Evolutionary conservation across 176 grass and related monocot genomes (phyloP).

Genomic region (Carex cristatella): DNA sequence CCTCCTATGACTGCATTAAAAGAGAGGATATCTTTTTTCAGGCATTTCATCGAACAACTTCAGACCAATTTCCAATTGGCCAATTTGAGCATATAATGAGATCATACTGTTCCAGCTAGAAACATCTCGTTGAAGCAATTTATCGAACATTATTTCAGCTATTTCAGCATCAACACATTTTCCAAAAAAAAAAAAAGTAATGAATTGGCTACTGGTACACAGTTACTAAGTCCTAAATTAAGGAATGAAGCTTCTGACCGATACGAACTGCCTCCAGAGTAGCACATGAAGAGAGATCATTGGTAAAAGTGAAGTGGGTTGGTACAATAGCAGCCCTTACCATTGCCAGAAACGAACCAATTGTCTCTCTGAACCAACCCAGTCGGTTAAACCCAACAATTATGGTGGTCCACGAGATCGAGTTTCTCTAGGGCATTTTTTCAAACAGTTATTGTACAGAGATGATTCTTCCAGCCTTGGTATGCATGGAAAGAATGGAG

Average conservation of each 20-base stretch:
- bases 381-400: slow-evolving; percentile 62
- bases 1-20: no score
- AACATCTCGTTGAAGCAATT: slow-evolving; percentile 46
- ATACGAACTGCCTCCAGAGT: slow-evolving; percentile 13
- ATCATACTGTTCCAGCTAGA: slow-evolving; percentile 70
- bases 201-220: slow-evolving; percentile 53
- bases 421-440: slow-evolving; percentile 68
- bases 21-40: no score
- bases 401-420: slow-evolving; percentile 72
- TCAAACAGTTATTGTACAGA: slow-evolving; percentile 42
- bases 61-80: slow-evolving; percentile 49
- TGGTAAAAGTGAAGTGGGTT: slow-evolving; percentile 68
- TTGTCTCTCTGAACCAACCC: slow-evolving; percentile 26
- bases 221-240: slow-evolving; percentile 46
- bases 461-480: slow-evolving; percentile 37
- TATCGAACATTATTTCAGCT: slow-evolving; percentile 44
- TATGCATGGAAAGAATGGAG: slow-evolving; percentile 48
- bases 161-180: slow-evolving; percentile 38
- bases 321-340: slow-evolving; percentile 29
- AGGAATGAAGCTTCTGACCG: slow-evolving; percentile 32
- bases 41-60: slow-evolving; percentile 70
- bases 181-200: slow-evolving; percentile 68
- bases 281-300: slow-evolving; percentile 64
- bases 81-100: slow-evolving; percentile 58
- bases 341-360: no score